Evolutionary conservation across 257 asterid species (phyloP).

Genomic region (Salvia hispanica): DNA sequence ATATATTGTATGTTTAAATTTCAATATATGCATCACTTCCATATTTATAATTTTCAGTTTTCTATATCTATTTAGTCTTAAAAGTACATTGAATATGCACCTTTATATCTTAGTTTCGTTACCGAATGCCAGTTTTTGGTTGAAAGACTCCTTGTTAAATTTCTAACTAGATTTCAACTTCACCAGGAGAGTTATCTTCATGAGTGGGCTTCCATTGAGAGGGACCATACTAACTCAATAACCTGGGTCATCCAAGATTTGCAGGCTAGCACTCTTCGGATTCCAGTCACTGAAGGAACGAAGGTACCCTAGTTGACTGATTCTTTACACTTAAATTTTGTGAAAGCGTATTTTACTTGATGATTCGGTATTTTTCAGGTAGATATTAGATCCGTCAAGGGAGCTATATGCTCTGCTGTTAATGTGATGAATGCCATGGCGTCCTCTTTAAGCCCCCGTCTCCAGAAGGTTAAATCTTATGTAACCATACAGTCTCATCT

Average conservation of each 20-base stretch:
- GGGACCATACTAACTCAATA: constrained; percentile 61
- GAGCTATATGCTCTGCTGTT: constrained; percentile 75
- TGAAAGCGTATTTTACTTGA: constrained; percentile 12
- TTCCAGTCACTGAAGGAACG: constrained; percentile 81
- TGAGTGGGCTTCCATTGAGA: constrained; percentile 73
- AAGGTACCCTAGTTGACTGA: constrained; percentile 50
- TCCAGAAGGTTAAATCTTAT: constrained; percentile 52
- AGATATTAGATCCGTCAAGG: constrained; percentile 59
- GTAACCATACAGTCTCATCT: too few species aligned
- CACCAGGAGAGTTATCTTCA: constrained; percentile 62
- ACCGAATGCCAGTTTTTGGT: constrained; percentile 14
- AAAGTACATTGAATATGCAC: not conserved
- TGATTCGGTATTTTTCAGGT: constrained; percentile 47
- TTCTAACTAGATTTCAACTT: constrained; percentile 25
- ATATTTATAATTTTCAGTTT: too few species aligned
- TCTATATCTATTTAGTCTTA: not conserved
- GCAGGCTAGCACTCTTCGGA: constrained; percentile 66
- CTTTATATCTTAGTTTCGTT: constrained; percentile 7
- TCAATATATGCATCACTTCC: too few species aligned
- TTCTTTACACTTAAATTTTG: not conserved
- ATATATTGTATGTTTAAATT: too few species aligned
- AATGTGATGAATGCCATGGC: constrained; percentile 79
- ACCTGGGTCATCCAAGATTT: constrained; percentile 61
- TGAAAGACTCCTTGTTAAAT: not conserved
- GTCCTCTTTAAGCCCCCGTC: constrained; percentile 56